Base-by-base conservation (phyloP, 768 basidiomycete genomes). In the Suillus brevipes region DNA sequence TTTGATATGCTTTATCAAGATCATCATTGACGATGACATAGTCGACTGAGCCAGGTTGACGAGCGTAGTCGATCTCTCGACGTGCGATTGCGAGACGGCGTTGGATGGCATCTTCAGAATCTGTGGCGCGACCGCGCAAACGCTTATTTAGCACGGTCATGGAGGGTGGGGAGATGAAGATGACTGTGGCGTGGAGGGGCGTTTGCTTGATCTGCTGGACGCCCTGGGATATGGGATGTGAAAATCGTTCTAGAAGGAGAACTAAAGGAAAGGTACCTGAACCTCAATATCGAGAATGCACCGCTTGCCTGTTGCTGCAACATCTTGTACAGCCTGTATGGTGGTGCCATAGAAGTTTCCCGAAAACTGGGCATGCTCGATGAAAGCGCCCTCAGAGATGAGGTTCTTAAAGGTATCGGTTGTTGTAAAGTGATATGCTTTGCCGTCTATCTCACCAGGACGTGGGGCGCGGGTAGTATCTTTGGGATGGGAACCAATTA, bases 271-370 rank as follows among this genome's bases (percentile, higher is more conserved):
- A 79, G 82, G 64, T 73, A 92, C 94, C 89, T 99, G 96, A 12
- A 92, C 89, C 72, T 99, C 97, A 65, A 99, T 99, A 74, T 99
- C 97, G 45, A 99, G 84, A 65, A 99, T 89, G 74, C 97, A 98
- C 14, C 94, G 87, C 66, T 84, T 86, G 18, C 92, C 94, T 4
- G 84, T 80, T 20, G 83, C 77, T 42, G 86, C 82, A 34, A 97
- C 89, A 37, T 84, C 82, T 40, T 83, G 79, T 37, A 99, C 87
- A 25, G 95, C 88, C 67, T 86, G 82, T 66, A 89, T 88, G 69
- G 90, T 94, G 6, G 95, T 97, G n/a, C 96, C 96, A 73, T 99
- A 99, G 70, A 85, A 85, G 74, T 98, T 97, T 28, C 90, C 87
- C 1, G 92, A 94, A 79, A 97, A 99, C 76, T 97, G 89, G 18